Evolutionary conservation across 208 protist species (phyloP).

Genomic region (Naegleria lovaniensis): DNA sequence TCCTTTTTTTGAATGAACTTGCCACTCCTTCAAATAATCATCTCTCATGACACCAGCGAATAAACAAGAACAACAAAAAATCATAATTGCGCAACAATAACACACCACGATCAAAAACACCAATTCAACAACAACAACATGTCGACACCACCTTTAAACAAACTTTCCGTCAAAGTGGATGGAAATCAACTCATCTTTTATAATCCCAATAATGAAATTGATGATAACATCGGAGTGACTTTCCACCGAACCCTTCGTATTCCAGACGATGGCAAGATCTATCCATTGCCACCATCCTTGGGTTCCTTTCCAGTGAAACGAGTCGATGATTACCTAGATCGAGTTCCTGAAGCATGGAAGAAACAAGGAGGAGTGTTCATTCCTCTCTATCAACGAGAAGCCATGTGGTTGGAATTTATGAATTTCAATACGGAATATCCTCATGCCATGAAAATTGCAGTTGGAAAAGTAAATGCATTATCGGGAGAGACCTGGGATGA

Average conservation of each 20-base stretch:
- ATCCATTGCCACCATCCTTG: conserved; percentile 26
- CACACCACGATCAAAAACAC: no score
- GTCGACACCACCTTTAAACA: neutral
- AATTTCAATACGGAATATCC: neutral
- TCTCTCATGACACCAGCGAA: no score
- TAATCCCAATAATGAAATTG: neutral
- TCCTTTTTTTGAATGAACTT: no score
- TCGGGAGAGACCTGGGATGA: neutral
- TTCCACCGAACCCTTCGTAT: conserved; percentile 30
- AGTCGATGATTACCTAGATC: conserved; percentile 4
- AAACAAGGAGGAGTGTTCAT: conserved; percentile 16
- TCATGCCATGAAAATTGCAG: conserved; percentile 20
- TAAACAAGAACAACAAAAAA: no score
- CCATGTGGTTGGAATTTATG: neutral
- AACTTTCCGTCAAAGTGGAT: neutral
- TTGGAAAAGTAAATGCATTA: conserved; percentile 20
- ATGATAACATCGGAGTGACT: neutral
- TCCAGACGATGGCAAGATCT: conserved; percentile 29
- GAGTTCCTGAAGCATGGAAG: neutral
- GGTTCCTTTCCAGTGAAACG: conserved; percentile 24
- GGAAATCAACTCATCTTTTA: neutral
- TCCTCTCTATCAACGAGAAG: conserved; percentile 33
- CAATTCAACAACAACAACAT: no score
- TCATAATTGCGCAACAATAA: no score
- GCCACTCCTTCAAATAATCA: no score